Evolutionary conservation across 768 basidiomycete genomes (phyloP).

Genomic region (Panellus pusillus): DNA sequence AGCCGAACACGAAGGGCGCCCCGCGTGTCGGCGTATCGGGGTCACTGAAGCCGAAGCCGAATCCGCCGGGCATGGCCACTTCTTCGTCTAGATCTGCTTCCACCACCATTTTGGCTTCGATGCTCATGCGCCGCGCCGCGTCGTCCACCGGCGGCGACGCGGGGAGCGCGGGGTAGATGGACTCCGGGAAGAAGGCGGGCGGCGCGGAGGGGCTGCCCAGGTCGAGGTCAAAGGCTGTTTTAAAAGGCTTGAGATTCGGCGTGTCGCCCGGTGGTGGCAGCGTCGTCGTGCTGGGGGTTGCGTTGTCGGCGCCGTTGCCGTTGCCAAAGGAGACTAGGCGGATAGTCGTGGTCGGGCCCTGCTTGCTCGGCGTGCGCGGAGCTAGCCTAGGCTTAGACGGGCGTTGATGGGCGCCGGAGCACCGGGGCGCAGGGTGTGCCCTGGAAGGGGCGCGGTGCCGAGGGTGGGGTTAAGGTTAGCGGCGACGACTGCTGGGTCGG

Average conservation of each 20-base stretch:
- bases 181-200: constrained; percentile 5
- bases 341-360: constrained; percentile 52
- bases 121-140: constrained; percentile 16
- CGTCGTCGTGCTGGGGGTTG: constrained; percentile 10
- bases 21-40: constrained; percentile 9
- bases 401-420: constrained; percentile 60
- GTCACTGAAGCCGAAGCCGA: constrained; percentile 17
- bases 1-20: constrained; percentile 74
- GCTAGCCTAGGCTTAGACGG: constrained; percentile 58
- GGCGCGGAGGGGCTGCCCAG: constrained; percentile 48
- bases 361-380: constrained; percentile 31
- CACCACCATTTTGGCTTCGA: constrained; percentile 21
- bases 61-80: constrained; percentile 36
- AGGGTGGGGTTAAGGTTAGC: constrained; percentile 30
- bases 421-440: constrained; percentile 57
- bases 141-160: constrained; percentile 17
- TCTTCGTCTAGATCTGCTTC: constrained; percentile 28
- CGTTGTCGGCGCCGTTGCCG: constrained; percentile 29
- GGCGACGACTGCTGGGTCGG: constrained; percentile 23
- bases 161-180: constrained; percentile 15
- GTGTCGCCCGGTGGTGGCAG: constrained; percentile 37
- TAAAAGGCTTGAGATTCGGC: constrained; percentile 64
- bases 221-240: constrained; percentile 67
- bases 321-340: constrained; percentile 45
- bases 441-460: constrained; percentile 53